These are phyloP conservation scores for Avicennia marina DNA, from an alignment of 257 asterid genomes.

Conservation along the genomic window DNA sequence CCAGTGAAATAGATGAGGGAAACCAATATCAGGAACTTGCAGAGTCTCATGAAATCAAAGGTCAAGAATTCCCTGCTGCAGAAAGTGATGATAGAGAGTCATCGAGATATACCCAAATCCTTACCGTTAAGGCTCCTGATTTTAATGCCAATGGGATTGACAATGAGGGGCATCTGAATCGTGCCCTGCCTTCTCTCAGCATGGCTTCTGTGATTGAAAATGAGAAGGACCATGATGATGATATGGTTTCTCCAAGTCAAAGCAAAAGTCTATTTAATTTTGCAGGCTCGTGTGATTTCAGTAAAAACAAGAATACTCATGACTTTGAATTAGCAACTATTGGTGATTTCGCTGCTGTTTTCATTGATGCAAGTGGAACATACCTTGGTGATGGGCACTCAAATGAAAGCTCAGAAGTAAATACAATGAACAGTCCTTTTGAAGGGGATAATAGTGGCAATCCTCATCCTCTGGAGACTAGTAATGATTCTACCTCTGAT, in stretches of 20 bases:
- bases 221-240: slow-evolving; percentile 17
- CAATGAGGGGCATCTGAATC: slow-evolving; percentile 30
- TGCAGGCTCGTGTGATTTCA: slow-evolving; percentile 18
- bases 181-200: slow-evolving; percentile 21
- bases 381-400: slow-evolving; percentile 11
- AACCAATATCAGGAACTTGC: slow-evolving; percentile 14
- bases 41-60: slow-evolving; percentile 16
- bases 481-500: slow-evolving; percentile 25
- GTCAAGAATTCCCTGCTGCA: slow-evolving; percentile 25
- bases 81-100: slow-evolving; percentile 29
- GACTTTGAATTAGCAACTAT: slow-evolving; percentile 16
- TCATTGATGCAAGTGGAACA: slow-evolving; percentile 8
- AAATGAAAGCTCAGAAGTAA: slow-evolving; percentile 20
- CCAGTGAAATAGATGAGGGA: slow-evolving; percentile 17
- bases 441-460: slow-evolving; percentile 18
- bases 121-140: slow-evolving; percentile 54
- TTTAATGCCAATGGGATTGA: slow-evolving; percentile 41
- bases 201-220: slow-evolving; percentile 16
- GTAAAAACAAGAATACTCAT: slow-evolving; percentile 11
- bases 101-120: slow-evolving; percentile 34
- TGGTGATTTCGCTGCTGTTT: slow-evolving; percentile 11
- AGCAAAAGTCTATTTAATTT: slow-evolving; percentile 7
- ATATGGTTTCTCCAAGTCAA: slow-evolving; percentile 24
- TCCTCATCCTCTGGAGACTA: slow-evolving; percentile 12
- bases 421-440: slow-evolving; percentile 16